Evolutionary conservation across 2,329 filamentous ascomycete genomes (phyloP).

Genomic region (Coniochaeta sp.): DNA sequence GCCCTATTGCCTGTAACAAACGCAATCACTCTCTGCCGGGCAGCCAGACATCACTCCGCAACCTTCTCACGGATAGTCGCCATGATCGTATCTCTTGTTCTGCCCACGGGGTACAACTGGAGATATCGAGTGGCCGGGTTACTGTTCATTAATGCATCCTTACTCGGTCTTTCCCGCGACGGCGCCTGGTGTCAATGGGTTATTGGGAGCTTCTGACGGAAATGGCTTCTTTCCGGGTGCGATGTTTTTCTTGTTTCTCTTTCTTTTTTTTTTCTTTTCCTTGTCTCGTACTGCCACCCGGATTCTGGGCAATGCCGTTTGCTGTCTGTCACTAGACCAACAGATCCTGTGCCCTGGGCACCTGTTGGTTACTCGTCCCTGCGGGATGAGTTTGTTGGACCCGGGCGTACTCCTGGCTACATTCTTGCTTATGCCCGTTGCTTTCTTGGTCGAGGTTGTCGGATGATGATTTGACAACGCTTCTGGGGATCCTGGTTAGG

Average conservation of each 20-base stretch:
- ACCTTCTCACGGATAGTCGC: not conserved
- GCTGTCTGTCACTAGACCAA: not conserved
- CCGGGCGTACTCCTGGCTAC: not conserved
- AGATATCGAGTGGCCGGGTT: not conserved
- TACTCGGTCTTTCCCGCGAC: constrained; percentile 1
- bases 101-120: not conserved
- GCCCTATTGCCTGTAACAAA: not conserved
- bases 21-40: not conserved
- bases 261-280: not conserved
- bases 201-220: not conserved
- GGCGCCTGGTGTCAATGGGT: constrained; percentile 1
- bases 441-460: not conserved
- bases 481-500: not conserved
- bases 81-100: not conserved
- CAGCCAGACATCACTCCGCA: not conserved
- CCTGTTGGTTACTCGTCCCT: constrained; percentile 1
- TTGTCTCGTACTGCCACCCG: not conserved
- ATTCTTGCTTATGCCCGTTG: not conserved
- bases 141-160: constrained; percentile 2
- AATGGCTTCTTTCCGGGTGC: not conserved
- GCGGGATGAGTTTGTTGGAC: not conserved
- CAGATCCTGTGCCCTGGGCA: not conserved
- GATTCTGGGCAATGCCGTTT: not conserved
- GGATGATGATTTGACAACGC: not conserved
- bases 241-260: not conserved